These are phyloP conservation scores for Pyrenophora tritici-repentis DNA, from an alignment of 2,329 filamentous ascomycete genomes.

Conservation along the genomic window DNA sequence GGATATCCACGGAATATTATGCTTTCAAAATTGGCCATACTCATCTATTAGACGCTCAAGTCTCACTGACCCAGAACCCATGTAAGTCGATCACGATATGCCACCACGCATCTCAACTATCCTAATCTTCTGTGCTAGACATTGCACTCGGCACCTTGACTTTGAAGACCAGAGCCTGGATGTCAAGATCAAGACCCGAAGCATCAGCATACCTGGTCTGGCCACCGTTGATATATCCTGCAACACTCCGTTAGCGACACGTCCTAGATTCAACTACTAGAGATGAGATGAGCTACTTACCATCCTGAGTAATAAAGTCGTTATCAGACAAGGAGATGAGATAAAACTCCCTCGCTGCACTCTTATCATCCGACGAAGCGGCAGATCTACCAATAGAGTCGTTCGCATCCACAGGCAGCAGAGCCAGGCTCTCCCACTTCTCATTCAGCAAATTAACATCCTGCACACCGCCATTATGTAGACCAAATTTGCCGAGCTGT, in stretches of 20 bases:
- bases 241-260: not conserved
- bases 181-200: slow-evolving; percentile 64
- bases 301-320: slow-evolving; percentile 76
- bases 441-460: slow-evolving; percentile 68
- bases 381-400: slow-evolving; percentile 28
- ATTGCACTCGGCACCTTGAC: slow-evolving; percentile 51
- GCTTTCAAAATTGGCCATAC: too few species aligned
- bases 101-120: too few species aligned
- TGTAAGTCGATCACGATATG: too few species aligned
- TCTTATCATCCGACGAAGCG: slow-evolving; percentile 42
- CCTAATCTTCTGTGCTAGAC: too few species aligned
- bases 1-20: too few species aligned
- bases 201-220: slow-evolving; percentile 61
- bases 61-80: too few species aligned
- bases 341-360: slow-evolving; percentile 66
- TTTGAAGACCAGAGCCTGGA: slow-evolving; percentile 67
- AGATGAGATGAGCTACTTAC: slow-evolving; percentile 38
- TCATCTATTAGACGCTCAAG: too few species aligned
- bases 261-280: too few species aligned
- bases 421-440: slow-evolving; percentile 74
- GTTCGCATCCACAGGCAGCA: slow-evolving; percentile 60
- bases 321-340: slow-evolving; percentile 72
- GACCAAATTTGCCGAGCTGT: slow-evolving; percentile 67
- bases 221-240: slow-evolving; percentile 64
- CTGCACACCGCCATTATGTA: slow-evolving; percentile 70